Percentiles rank a stretch among this genome's conserved stretches.
Evolutionary conservation across 306 rosid species (phyloP).

Genomic region (Lathyrus oleraceus): DNA sequence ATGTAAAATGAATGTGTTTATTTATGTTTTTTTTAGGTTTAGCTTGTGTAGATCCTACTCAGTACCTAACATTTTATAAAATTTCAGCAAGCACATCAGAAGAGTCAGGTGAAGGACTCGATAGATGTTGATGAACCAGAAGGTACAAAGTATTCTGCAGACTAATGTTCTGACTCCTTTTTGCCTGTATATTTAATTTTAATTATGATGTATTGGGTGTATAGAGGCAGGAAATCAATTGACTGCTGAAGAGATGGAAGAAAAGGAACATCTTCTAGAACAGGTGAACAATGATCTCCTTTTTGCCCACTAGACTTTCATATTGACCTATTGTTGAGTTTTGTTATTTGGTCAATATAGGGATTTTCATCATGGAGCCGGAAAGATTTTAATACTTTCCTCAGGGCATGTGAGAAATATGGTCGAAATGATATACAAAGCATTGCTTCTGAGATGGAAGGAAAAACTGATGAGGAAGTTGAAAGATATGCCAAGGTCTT

Average conservation of each 20-base stretch:
- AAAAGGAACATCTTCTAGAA: constrained; percentile 85
- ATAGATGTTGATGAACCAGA: constrained; percentile 94
- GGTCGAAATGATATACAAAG: constrained; percentile 82
- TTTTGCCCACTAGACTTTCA: constrained; percentile 15
- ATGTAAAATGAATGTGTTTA: constrained; percentile 34
- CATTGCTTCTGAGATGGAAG: constrained; percentile 95
- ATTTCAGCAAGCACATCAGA: constrained; percentile 92
- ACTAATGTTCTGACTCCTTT: neutral
- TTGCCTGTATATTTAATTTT: constrained; percentile 2
- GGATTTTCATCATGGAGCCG: constrained; percentile 99
- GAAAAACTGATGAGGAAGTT: constrained; percentile 95
- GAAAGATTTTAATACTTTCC: constrained; percentile 92
- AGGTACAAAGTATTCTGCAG: constrained; percentile 51
- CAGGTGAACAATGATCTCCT: constrained; percentile 47
- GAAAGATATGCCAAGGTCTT: constrained; percentile 95
- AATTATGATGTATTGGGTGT: constrained; percentile 32
- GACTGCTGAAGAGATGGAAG: constrained; percentile 95
- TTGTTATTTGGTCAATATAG: constrained; percentile 51
- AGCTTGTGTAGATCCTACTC: constrained; percentile 17
- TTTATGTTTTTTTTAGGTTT: constrained; percentile 21
- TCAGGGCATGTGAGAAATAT: constrained; percentile 98
- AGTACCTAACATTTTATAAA: constrained; percentile 16
- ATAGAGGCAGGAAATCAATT: constrained; percentile 89
- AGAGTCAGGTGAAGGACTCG: constrained; percentile 90
- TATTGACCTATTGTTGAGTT: constrained; percentile 13